phyloP scores from a whole-genome alignment of 1,139 yeast genomes.

The Geotrichum citri-aurantii region DNA sequence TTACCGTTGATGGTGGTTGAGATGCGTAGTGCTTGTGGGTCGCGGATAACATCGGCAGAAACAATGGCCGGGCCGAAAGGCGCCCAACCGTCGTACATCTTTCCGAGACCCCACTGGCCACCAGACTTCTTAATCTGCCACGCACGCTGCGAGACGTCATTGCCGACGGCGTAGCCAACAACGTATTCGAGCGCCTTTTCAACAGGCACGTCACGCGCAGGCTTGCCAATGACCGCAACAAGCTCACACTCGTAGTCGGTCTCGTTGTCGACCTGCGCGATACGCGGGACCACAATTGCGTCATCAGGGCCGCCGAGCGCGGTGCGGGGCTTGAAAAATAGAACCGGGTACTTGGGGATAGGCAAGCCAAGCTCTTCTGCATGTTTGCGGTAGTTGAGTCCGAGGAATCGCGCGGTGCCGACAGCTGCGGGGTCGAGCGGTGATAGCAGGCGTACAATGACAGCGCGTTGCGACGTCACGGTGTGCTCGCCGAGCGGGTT shows the following conservation, averaged over 20 bases:
- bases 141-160: slow-evolving; percentile 50
- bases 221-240: slow-evolving; percentile 49
- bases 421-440: slow-evolving; percentile 24
- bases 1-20: slow-evolving; percentile 42
- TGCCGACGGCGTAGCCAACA: slow-evolving; percentile 49
- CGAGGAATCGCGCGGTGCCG: slow-evolving; percentile 37
- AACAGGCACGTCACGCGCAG: slow-evolving; percentile 41
- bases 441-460: slow-evolving; percentile 22
- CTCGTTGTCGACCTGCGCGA: slow-evolving; percentile 40
- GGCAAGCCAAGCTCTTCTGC: slow-evolving; percentile 28
- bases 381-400: slow-evolving; percentile 34
- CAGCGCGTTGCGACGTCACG: slow-evolving; percentile 8
- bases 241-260: slow-evolving; percentile 53
- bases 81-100: slow-evolving; percentile 52
- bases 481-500: slow-evolving; percentile 11
- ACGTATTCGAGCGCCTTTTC: slow-evolving; percentile 45
- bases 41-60: slow-evolving; percentile 33
- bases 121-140: slow-evolving; percentile 47
- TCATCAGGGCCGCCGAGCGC: slow-evolving; percentile 40
- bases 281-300: slow-evolving; percentile 41
- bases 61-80: slow-evolving; percentile 51
- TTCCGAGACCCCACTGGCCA: slow-evolving; percentile 48
- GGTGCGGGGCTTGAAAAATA: slow-evolving; percentile 45
- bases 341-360: slow-evolving; percentile 44
- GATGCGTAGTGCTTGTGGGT: slow-evolving; percentile 36